phyloP scores from a whole-genome alignment of 2,329 filamentous ascomycete species.

The Verticillium isaacii region DNA sequence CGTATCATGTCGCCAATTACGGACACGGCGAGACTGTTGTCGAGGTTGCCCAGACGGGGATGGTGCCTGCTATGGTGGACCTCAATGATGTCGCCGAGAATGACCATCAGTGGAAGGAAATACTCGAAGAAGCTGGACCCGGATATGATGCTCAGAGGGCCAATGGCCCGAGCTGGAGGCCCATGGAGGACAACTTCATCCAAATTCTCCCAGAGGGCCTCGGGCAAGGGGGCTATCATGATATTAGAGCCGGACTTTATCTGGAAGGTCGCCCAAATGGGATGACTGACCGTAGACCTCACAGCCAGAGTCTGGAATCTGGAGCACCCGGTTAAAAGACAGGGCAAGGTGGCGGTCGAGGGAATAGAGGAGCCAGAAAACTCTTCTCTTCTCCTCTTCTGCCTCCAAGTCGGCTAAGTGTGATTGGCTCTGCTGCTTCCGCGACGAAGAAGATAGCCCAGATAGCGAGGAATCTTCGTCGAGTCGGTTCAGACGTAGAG shows the following conservation, averaged over 20 bases:
- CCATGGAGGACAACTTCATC: conserved; percentile 22
- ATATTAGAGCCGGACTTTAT: background rate
- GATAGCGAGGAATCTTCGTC: conserved; percentile 25
- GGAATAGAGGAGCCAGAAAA: conserved; percentile 43
- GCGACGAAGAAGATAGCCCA: conserved; percentile 27
- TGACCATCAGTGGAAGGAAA: conserved; percentile 43
- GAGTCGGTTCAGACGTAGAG: conserved; percentile 31
- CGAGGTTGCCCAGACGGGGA: conserved; percentile 32
- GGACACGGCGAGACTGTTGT: conserved; percentile 26
- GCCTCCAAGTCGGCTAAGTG: conserved; percentile 30
- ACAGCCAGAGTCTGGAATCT: conserved; percentile 41
- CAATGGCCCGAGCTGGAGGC: conserved; percentile 27
- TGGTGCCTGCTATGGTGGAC: conserved; percentile 38
- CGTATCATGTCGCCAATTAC: conserved; percentile 30
- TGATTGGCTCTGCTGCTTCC: conserved; percentile 19
- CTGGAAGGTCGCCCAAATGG: background rate
- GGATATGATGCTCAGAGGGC: conserved; percentile 31
- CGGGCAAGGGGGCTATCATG: conserved; percentile 29
- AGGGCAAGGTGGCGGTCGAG: conserved; percentile 42
- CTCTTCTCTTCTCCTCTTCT: conserved; percentile 38
- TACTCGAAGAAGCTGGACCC: conserved; percentile 44
- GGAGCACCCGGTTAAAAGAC: conserved; percentile 38
- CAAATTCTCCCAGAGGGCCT: conserved; percentile 33
- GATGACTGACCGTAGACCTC: conserved; percentile 28
- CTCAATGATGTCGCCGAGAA: conserved; percentile 44